Base-by-base conservation (phyloP, 2,329 filamentous ascomycete genomes). In the Parasarocladium wereldwijsianum region DNA sequence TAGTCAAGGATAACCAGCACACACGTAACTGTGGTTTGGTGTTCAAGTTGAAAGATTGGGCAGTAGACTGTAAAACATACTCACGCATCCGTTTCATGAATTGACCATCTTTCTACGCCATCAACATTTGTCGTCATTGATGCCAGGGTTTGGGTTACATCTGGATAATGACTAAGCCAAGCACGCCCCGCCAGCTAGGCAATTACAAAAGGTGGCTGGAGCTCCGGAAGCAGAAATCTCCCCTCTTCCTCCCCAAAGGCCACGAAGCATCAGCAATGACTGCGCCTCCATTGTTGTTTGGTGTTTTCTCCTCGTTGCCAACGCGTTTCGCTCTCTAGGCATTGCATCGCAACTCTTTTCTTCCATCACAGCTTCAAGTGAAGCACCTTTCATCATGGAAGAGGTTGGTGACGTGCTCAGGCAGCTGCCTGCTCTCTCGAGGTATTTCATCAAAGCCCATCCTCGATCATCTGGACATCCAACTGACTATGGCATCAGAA, bases 401-500 rank as follows among this genome's bases (percentile, higher is more conserved):
- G 28, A 26, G 26, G 20, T 45, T 13, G 28, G 43, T 30, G 47
- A 48, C 18, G 45, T 42, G 36, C 61, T 53, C 43, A 54, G 52
- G 54, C 50, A 46, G 36, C 38, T 54, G 40, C 57, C 58, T 21
- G 45, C 52, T 28, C 44, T 62, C 36, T 45, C 58, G 36, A 55
- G 58, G 58, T 61, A 17, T 17, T 19, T 24, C n/a, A n/a, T n/a
- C n/a, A n/a, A n/a, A n/a, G 10, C n/a, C 19, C 6, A 8, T 28
- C 17, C 7, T 22, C 11, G 5, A 10, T 15, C 49, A 45, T 54
- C 34, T 18, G 19, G 4, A 13, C 11, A 13, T 15, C 9, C 15
- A 13, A 23, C 25, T 21, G 26, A 13, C 16, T 16, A 5, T 11
- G 32, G 14, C 43, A 24, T n/a, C 51, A 84, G 79, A 58, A 80